Base-by-base conservation (phyloP, 1,139 yeast species). In the Candida dubliniensis region DNA sequence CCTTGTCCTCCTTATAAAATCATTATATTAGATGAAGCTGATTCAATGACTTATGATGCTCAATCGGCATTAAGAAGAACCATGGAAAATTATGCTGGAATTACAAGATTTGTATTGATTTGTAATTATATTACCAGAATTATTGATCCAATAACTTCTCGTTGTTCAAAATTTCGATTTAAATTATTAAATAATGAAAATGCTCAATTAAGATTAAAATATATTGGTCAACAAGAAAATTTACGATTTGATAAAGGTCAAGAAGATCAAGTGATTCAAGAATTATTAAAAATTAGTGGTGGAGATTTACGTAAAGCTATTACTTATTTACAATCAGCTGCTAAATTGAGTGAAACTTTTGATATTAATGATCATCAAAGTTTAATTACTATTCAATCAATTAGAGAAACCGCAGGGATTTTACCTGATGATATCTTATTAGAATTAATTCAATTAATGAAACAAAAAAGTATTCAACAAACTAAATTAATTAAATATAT, bases 21-120 rank as follows among this genome's bases (percentile, higher is more conserved):
- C 55, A 81, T 84, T 49, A 86, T 89, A 39, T 66, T 91, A 44
- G 98, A 93, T 67, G 99, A 93, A 65, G 99, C 99, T 0, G 99
- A 93, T 63, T 87, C 96, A 14, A 93, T 93, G 99, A 93, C 99
- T n/a, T 81, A 87, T 39, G 99, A 93, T 64, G 99, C 99, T 0
- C 99, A 93, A 62, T 79, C 93, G 39, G 99, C 99, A 0, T 71
- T 93, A 49, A 81, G 99, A 67, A 79, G 99, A 64, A 93, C 97
- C 2, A 93, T 93, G 96, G 99, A 93, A 62, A 88, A 86, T 6
- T 93, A 90, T 65, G 87, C 97, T 2, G 79, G 79, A 38, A 91
- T 91, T 41, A 93, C 99, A 1, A 74, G 99, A 54, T 93, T 93
- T 66, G 91, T 98, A 63, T 70, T 93, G 52, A 86, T 93, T 46